phyloP scores from a whole-genome alignment of 306 rosid species.

The Castanea mollissima region DNA sequence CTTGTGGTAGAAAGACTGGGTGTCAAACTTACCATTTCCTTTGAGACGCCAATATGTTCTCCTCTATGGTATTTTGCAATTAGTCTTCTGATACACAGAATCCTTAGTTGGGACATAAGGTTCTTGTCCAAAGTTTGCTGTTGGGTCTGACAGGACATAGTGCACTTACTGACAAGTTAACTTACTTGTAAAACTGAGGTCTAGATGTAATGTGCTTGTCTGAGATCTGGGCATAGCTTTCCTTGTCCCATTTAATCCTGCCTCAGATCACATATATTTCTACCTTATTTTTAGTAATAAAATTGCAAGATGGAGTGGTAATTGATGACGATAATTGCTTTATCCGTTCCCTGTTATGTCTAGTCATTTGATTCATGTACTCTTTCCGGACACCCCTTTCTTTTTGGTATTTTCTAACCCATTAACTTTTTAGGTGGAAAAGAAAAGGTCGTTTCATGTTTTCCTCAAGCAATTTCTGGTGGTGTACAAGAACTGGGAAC shows the following conservation, averaged over 20 bases:
- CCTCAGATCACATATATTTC: too few species aligned
- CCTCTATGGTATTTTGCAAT: neutral
- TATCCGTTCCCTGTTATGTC: constrained; percentile 1
- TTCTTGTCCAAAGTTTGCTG: neutral
- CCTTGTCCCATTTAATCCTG: neutral
- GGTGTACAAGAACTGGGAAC: constrained; percentile 83
- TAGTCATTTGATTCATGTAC: constrained; percentile 11
- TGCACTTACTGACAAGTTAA: neutral
- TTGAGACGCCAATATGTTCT: neutral
- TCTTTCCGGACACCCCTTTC: neutral
- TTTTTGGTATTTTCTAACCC: constrained; percentile 14
- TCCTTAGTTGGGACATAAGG: neutral
- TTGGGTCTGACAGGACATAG: neutral
- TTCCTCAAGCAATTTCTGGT: constrained; percentile 86
- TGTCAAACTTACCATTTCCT: too few species aligned
- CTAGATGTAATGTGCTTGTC: neutral
- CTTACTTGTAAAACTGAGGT: neutral
- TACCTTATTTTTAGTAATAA: neutral
- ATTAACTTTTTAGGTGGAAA: constrained; percentile 65
- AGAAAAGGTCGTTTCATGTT: constrained; percentile 75
- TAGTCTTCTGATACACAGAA: neutral
- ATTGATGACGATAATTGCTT: neutral
- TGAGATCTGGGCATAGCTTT: neutral
- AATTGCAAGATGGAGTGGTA: neutral
- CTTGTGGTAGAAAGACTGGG: too few species aligned